phyloP scores from a whole-genome alignment of 768 basidiomycete species.

The Cubamyces sp. region DNA sequence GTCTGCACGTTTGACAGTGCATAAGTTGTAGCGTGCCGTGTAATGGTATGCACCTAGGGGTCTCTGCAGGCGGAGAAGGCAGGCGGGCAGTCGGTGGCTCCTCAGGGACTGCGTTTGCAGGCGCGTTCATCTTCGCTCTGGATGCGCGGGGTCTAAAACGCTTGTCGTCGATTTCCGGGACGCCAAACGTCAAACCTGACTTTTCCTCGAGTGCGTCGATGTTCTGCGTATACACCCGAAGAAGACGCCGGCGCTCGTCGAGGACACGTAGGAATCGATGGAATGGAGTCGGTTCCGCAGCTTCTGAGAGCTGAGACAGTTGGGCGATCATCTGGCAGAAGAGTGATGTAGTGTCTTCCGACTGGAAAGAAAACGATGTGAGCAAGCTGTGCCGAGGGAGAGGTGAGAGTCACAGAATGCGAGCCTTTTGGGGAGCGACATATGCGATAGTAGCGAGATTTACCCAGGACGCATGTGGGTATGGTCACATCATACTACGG shows the following conservation, averaged over 20 bases:
- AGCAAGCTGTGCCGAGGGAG: not conserved
- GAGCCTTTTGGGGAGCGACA: not conserved
- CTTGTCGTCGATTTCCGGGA: conserved; percentile 68
- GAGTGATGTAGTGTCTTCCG: conserved; percentile 71
- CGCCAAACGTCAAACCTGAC: conserved; percentile 85
- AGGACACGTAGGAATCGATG: conserved; percentile 75
- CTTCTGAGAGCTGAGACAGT: conserved; percentile 70
- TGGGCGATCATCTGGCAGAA: conserved; percentile 92
- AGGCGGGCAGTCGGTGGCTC: conserved; percentile 37
- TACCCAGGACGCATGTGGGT: too few relatives aligned
- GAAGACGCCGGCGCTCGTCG: conserved; percentile 74
- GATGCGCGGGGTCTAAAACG: conserved; percentile 54
- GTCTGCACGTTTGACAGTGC: conserved; percentile 81
- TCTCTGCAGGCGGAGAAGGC: conserved; percentile 56
- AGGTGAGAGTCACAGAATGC: not conserved
- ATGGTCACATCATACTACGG: too few relatives aligned
- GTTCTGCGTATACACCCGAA: conserved; percentile 93
- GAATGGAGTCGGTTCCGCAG: conserved; percentile 80
- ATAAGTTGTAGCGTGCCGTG: conserved; percentile 84
- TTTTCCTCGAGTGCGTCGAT: conserved; percentile 89
- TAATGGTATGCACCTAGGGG: conserved; percentile 84
- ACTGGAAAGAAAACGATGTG: conserved; percentile 44
- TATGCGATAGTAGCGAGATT: not conserved
- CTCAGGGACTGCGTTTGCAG: conserved; percentile 5
- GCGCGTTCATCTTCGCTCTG: conserved; percentile 36